Conservation (phyloP, 495 filamentous ascomycete species). For the Xylaria intraflava region DNA sequence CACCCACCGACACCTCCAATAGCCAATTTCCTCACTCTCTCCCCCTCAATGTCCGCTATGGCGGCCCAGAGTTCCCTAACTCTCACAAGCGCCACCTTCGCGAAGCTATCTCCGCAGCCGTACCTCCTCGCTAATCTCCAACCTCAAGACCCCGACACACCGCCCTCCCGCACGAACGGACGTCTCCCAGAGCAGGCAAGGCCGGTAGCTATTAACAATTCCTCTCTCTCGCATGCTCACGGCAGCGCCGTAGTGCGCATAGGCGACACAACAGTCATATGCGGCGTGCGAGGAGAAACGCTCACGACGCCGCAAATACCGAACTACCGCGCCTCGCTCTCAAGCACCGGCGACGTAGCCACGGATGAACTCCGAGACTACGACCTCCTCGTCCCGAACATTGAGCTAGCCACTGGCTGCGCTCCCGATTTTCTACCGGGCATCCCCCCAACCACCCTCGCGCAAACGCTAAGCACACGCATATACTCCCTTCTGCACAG, state of each 20-base stretch:
- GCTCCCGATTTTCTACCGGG: constrained; percentile 79
- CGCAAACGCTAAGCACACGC: constrained; percentile 75
- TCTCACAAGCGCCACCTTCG: constrained; percentile 76
- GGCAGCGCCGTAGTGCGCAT: constrained; percentile 81
- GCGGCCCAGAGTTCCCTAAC: constrained; percentile 42
- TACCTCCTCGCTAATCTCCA: constrained; percentile 86
- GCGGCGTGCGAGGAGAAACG: constrained; percentile 81
- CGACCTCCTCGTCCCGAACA: constrained; percentile 82
- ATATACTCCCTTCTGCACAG: constrained; percentile 68
- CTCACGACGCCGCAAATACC: constrained; percentile 65
- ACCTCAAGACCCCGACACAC: constrained; percentile 29
- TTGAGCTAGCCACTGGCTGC: constrained; percentile 85
- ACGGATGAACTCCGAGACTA: constrained; percentile 45
- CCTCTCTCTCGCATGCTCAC: constrained; percentile 76
- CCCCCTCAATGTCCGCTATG: constrained; percentile 15
- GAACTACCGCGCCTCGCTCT: constrained; percentile 46
- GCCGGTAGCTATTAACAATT: constrained; percentile 62
- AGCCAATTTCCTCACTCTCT: neutral
- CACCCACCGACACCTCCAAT: neutral
- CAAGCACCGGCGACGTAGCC: constrained; percentile 13
- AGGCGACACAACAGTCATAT: constrained; percentile 87
- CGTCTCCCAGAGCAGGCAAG: constrained; percentile 65
- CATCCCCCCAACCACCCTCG: constrained; percentile 67
- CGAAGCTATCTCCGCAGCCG: constrained; percentile 78
- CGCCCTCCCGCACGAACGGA: constrained; percentile 67